Percentiles rank a stretch among this genome's conserved stretches.
Conservation (phyloP, 805 yeast species). For the Yarrowia divulgata region DNA sequence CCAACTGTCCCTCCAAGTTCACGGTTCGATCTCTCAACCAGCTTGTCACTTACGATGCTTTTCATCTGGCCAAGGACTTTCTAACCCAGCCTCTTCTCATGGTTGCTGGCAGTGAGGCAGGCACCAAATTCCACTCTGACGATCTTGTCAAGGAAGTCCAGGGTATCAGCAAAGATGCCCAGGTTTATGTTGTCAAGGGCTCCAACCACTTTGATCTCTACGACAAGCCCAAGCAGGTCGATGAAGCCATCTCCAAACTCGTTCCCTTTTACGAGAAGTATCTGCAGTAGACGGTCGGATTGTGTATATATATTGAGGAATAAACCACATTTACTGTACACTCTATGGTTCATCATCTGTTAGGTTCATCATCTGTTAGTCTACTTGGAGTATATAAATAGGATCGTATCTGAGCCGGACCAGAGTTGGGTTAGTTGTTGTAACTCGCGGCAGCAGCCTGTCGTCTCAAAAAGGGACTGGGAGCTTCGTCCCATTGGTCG, state of each 20-base stretch:
- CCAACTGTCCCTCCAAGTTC: slow-evolving; percentile 1
- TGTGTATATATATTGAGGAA: no score
- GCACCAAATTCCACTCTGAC: not conserved
- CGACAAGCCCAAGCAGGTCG: slow-evolving; percentile 38
- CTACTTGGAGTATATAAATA: slow-evolving; percentile 32
- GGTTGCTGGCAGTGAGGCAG: slow-evolving; percentile 37
- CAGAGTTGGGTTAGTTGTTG: not conserved
- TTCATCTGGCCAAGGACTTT: slow-evolving; percentile 22
- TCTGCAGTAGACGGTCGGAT: not conserved
- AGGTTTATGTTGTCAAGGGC: slow-evolving; percentile 29
- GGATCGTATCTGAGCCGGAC: not conserved
- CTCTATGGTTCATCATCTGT: not conserved
- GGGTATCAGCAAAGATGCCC: slow-evolving; percentile 1
- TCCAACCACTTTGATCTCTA: slow-evolving; percentile 41
- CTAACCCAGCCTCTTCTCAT: slow-evolving; percentile 41
- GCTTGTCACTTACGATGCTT: slow-evolving; percentile 39
- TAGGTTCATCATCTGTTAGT: slow-evolving; percentile 33
- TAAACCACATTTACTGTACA: no score
- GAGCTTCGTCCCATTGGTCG: slow-evolving; percentile 47
- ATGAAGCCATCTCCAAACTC: slow-evolving; percentile 9
- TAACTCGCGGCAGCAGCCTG: slow-evolving; percentile 9
- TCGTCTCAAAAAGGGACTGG: slow-evolving; percentile 50
- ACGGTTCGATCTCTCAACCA: slow-evolving; percentile 11
- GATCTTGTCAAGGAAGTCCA: slow-evolving; percentile 8
- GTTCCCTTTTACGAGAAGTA: slow-evolving; percentile 13